phyloP scores from a whole-genome alignment of 2,329 filamentous ascomycete species.

The Verticillium tricorpus region DNA sequence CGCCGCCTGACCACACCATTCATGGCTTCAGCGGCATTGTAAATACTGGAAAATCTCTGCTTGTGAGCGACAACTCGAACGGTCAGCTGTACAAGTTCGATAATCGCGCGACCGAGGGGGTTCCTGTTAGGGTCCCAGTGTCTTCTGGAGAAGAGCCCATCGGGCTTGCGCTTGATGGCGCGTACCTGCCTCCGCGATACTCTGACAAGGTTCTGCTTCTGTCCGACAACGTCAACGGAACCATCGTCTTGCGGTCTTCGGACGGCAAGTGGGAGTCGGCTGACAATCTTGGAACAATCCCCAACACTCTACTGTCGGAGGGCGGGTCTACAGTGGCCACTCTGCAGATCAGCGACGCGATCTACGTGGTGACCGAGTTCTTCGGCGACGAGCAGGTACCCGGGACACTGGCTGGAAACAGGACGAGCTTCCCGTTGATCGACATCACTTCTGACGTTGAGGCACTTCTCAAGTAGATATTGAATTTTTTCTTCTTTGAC shows the following conservation, averaged over 20 bases:
- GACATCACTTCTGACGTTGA: conserved; percentile 8
- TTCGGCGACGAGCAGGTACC: conserved; percentile 4
- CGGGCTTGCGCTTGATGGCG: conserved; percentile 19
- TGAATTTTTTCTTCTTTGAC: background rate
- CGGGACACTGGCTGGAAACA: conserved; percentile 9
- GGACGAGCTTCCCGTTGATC: conserved; percentile 6
- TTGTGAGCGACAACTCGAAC: conserved; percentile 24
- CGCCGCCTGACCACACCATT: conserved; percentile 19
- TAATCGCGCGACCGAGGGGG: conserved; percentile 7
- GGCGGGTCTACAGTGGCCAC: conserved; percentile 3
- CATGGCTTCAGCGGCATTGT: conserved; percentile 9
- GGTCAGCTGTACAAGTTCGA: conserved; percentile 31
- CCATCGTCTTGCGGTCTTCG: conserved; percentile 30
- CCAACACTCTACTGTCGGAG: conserved; percentile 12
- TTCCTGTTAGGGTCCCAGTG: conserved; percentile 2
- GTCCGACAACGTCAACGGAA: conserved; percentile 23
- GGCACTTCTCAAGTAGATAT: background rate
- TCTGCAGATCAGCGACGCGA: conserved; percentile 9
- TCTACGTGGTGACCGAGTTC: conserved; percentile 8
- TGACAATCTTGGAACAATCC: conserved; percentile 26
- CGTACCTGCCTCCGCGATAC: conserved; percentile 28
- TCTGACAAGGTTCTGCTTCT: conserved; percentile 27
- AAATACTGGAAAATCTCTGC: conserved; percentile 15
- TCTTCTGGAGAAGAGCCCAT: background rate
- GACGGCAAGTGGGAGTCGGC: conserved; percentile 29